Evolutionary conservation across 768 basidiomycete species (phyloP).

Genomic region (Rhodotorula paludigena): DNA sequence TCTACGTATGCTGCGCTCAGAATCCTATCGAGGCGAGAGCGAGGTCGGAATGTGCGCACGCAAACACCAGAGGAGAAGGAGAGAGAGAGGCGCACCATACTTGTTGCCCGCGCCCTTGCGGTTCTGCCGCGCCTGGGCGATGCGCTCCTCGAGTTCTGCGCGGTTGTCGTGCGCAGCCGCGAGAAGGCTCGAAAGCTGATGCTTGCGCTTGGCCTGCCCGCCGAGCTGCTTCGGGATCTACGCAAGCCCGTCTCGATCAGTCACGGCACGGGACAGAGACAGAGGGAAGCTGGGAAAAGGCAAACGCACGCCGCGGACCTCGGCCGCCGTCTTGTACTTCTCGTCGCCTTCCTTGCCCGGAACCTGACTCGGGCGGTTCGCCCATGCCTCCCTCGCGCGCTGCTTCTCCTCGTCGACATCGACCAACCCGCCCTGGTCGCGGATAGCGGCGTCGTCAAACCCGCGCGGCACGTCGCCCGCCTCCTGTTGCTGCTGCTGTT

Average conservation of each 20-base stretch:
- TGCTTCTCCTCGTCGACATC: constrained; percentile 31
- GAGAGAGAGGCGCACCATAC: constrained; percentile 55
- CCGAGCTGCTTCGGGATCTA: constrained; percentile 47
- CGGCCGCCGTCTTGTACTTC: constrained; percentile 18
- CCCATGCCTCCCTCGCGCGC: constrained; percentile 27
- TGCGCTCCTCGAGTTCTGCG: constrained; percentile 73
- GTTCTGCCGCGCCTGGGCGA: constrained; percentile 75
- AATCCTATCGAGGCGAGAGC: neutral
- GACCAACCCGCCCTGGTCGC: constrained; percentile 12
- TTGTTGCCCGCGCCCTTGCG: constrained; percentile 87
- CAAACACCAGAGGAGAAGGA: neutral
- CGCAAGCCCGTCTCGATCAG: too few relatives aligned
- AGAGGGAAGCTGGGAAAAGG: neutral
- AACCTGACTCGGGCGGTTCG: constrained; percentile 14
- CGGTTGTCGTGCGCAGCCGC: constrained; percentile 79
- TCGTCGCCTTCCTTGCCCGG: constrained; percentile 6
- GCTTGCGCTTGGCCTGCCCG: constrained; percentile 61
- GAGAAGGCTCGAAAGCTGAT: constrained; percentile 73
- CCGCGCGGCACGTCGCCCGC: constrained; percentile 10
- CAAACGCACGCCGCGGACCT: constrained; percentile 24
- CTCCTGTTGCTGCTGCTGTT: neutral
- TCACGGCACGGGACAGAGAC: neutral
- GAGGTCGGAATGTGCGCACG: neutral
- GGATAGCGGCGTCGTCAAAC: constrained; percentile 27
- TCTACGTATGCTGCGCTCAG: neutral